phyloP scores from a whole-genome alignment of 345 rosid species.

The Erucastrum elatum region DNA sequence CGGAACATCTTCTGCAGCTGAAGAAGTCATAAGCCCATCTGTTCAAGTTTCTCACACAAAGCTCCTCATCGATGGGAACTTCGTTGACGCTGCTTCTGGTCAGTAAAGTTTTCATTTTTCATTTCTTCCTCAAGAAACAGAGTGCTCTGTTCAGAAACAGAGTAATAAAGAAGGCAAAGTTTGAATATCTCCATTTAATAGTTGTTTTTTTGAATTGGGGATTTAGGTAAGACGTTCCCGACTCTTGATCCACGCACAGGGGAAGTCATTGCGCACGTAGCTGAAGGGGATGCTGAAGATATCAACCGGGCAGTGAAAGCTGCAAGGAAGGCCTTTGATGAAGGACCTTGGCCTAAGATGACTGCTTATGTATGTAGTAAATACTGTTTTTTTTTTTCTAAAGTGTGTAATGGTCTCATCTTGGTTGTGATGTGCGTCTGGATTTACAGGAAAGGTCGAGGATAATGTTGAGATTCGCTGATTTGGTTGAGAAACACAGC shows the following conservation, averaged over 20 bases:
- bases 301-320: constrained; percentile 76
- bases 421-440: neutral
- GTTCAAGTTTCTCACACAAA: constrained; percentile 67
- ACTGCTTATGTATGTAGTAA: constrained; percentile 63
- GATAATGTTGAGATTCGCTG: constrained; percentile 71
- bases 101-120: constrained; percentile 26
- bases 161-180: neutral
- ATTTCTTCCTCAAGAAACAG: neutral
- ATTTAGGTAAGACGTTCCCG: constrained; percentile 74
- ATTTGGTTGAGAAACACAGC: constrained; percentile 82
- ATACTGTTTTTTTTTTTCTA: too few relatives aligned
- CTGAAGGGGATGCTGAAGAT: constrained; percentile 95
- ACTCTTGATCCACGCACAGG: constrained; percentile 92
- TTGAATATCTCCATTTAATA: neutral
- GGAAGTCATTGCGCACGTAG: constrained; percentile 81
- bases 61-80: constrained; percentile 78
- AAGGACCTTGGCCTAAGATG: constrained; percentile 98
- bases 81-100: constrained; percentile 92
- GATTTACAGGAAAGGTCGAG: constrained; percentile 75
- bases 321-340: constrained; percentile 97
- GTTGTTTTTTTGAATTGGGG: neutral
- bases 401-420: neutral
- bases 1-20: constrained; percentile 66
- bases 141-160: neutral
- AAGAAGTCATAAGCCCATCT: constrained; percentile 64